Evolutionary conservation across 768 basidiomycete species (phyloP), one percentile per base, ranked within the genome.

Genomic region (Suillus brevipes): DNA sequence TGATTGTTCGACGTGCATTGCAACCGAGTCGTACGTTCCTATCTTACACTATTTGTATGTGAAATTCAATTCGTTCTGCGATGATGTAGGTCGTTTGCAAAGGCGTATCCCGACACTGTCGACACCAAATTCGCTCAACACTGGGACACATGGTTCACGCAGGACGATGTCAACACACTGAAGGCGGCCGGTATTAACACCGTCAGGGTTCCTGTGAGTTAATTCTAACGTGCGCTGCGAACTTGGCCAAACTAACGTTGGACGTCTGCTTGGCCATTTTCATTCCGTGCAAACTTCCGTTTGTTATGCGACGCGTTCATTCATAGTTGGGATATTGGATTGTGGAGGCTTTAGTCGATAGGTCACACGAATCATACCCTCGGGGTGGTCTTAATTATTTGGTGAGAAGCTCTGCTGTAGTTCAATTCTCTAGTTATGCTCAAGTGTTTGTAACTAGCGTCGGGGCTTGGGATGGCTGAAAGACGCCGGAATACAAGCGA

Each of bases 271-370:
- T 9, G 25, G 25, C 16, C n/a, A 20, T 58, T 13, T 28, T 61
- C 5, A 49, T 49, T 23, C 23, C 23, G 12, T 49, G 23, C 6
- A 25, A 49, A 49, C n/a, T 49, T 25, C 12, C 6, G 23, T 13
- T 13, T 25, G 47, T 13, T 12, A 23, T 49, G 23, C 23, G 14
- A 23, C 6, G 13, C 23, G n/a, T 14, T 25, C 47, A 25, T 25
- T 49, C 23, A 23, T n/a, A 92, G 90, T 84, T 93, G 52, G 91
- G 92, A 0, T 94, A 89, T 72, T 94, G 92, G 92, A 87, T 93
- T 57, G 78, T 94, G 9, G 92, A 94, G 71, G 81, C 80, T 4
- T 78, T 94, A 7, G 91, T 93, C 0, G 73, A 92, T 71, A 82
- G 87, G 6, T 69, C 69, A 1, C 79, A 77, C 2, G 92, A 93